phyloP scores from a whole-genome alignment of 495 filamentous ascomycete genomes.

The Cenococcum geophilum region DNA sequence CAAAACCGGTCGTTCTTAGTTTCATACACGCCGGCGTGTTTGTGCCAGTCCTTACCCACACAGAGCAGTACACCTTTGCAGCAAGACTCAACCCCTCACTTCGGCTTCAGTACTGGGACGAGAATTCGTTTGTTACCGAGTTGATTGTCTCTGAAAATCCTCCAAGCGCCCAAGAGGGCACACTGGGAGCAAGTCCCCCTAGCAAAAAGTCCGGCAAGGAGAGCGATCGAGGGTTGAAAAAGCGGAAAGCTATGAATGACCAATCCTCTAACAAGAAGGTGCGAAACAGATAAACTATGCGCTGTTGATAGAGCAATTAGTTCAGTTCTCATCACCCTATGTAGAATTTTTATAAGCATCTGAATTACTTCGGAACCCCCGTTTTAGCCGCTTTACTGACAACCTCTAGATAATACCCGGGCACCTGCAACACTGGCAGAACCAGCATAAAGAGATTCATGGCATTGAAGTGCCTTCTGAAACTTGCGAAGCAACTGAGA shows the following conservation, averaged over 20 bases:
- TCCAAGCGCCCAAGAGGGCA: constrained; percentile 10
- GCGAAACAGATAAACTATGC: too few relatives aligned
- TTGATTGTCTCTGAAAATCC: constrained; percentile 52
- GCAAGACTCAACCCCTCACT: constrained; percentile 63
- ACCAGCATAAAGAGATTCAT: constrained; percentile 79
- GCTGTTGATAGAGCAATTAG: too few relatives aligned
- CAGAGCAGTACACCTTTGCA: constrained; percentile 59
- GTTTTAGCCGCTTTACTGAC: constrained; percentile 38
- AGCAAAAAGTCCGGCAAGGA: too few relatives aligned
- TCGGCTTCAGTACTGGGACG: constrained; percentile 79
- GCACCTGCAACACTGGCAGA: constrained; percentile 83
- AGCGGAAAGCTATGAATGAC: too few relatives aligned
- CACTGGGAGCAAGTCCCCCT: too few relatives aligned
- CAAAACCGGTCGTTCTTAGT: constrained; percentile 63
- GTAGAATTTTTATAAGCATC: too few relatives aligned
- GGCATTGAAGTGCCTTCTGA: constrained; percentile 22
- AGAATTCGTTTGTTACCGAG: constrained; percentile 67
- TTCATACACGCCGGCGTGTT: constrained; percentile 89
- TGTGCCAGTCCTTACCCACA: constrained; percentile 54
- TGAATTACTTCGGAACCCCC: too few relatives aligned
- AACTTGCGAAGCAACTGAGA: constrained; percentile 24
- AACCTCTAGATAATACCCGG: constrained; percentile 52
- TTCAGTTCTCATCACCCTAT: too few relatives aligned
- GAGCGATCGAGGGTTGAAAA: too few relatives aligned
- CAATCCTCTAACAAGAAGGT: too few relatives aligned